A percentile compares a stretch with the other conserved stretches of the same genome.
These are phyloP conservation scores for Thelonectria rubi DNA, from an alignment of 2,329 filamentous ascomycete species.

Conservation along the genomic window DNA sequence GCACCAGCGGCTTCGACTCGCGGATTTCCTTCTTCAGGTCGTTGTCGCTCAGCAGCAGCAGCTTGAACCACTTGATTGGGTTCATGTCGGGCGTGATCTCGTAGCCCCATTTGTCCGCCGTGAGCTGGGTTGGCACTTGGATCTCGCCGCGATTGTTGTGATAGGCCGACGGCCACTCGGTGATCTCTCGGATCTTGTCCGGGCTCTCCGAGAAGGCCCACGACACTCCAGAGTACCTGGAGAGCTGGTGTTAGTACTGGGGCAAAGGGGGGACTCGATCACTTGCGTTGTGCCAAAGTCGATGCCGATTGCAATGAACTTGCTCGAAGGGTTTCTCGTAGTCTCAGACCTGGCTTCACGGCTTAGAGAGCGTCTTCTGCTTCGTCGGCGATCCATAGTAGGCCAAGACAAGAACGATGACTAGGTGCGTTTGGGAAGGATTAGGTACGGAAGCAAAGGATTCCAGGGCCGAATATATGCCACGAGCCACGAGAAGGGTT, in stretches of 20 bases:
- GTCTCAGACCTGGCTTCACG: too few species aligned
- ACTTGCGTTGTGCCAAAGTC: conserved; percentile 21
- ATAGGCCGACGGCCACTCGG: conserved; percentile 8
- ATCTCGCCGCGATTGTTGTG: conserved; percentile 1
- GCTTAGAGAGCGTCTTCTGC: too few species aligned
- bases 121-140: conserved; percentile 22
- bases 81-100: conserved; percentile 22
- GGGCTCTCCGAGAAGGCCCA: conserved; percentile 23
- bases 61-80: conserved; percentile 28
- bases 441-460: too few species aligned
- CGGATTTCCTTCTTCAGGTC: conserved; percentile 21
- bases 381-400: background rate
- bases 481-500: too few species aligned
- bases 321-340: background rate
- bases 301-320: conserved; percentile 18
- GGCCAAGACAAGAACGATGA: background rate
- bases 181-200: conserved; percentile 5
- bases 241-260: background rate
- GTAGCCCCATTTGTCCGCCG: conserved; percentile 22
- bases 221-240: conserved; percentile 25
- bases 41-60: conserved; percentile 11
- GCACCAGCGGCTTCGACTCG: background rate
- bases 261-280: too few species aligned
- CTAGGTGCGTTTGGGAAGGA: too few species aligned
- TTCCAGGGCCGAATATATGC: too few species aligned